These are phyloP conservation scores for Kondoa subrosea DNA, from an alignment of 768 basidiomycete genomes.

Conservation along the genomic window DNA sequence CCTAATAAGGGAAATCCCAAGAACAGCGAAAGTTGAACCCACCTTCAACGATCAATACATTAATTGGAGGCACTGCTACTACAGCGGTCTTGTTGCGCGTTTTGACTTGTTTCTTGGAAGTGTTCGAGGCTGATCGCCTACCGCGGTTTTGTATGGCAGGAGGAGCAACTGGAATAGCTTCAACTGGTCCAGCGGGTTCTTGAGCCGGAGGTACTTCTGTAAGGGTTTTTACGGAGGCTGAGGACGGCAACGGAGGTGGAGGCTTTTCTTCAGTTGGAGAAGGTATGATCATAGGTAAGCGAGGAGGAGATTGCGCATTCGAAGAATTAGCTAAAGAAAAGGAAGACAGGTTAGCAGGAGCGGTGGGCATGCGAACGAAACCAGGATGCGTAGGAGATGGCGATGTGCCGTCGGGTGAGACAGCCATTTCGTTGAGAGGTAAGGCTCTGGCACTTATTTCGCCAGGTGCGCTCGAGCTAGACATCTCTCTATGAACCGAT, in stretches of 20 bases:
- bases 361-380: conserved; percentile 6
- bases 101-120: conserved; percentile 4
- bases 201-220: too few relatives aligned
- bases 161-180: too few relatives aligned
- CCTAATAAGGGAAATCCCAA: neutral
- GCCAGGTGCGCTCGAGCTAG: neutral
- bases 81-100: conserved; percentile 11
- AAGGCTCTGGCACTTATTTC: conserved; percentile 3
- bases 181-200: too few relatives aligned
- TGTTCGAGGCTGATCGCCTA: conserved; percentile 20
- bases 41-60: conserved; percentile 96
- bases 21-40: conserved; percentile 28
- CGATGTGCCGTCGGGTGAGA: neutral
- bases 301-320: neutral
- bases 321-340: neutral
- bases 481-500: neutral
- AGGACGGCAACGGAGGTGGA: too few relatives aligned
- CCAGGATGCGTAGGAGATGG: neutral
- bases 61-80: conserved; percentile 77
- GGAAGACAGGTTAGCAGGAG: conserved; percentile 6
- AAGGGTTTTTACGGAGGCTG: too few relatives aligned
- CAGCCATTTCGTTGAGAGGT: neutral
- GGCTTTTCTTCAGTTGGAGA: neutral
- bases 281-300: neutral
- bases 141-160: conserved; percentile 7